A percentile compares a stretch with the other conserved stretches of the same genome.
phyloP scores from a whole-genome alignment of 2,329 filamentous ascomycete genomes.

The Paecilomyces sp. region DNA sequence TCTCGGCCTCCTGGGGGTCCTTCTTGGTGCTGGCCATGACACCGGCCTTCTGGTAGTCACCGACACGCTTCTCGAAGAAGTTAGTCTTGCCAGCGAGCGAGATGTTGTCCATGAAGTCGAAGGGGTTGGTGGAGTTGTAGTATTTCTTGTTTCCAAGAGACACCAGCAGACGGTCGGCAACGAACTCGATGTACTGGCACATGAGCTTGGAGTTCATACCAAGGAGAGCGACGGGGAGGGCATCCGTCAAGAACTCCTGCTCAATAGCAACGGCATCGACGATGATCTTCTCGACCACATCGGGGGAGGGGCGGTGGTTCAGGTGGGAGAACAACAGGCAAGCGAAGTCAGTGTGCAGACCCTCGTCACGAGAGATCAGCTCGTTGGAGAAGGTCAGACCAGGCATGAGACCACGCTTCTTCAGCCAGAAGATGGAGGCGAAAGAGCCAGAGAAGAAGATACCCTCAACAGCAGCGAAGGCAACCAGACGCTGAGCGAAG shows the following conservation, averaged over 20 bases:
- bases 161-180: conserved; percentile 88
- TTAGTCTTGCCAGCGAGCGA: conserved; percentile 98
- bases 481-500: conserved; percentile 90
- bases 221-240: conserved; percentile 82
- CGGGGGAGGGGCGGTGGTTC: conserved; percentile 78
- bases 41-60: conserved; percentile 98
- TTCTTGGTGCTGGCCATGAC: conserved; percentile 92
- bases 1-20: conserved; percentile 45
- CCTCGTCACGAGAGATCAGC: conserved; percentile 98
- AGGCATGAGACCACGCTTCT: conserved; percentile 99
- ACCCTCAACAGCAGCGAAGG: conserved; percentile 95
- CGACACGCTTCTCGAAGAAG: conserved; percentile 99
- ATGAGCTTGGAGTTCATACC: conserved; percentile 97
- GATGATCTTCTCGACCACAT: conserved; percentile 80
- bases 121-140: conserved; percentile 90
- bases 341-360: conserved; percentile 98
- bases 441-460: conserved; percentile 99
- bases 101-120: conserved; percentile 99
- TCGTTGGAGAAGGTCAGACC: conserved; percentile 99
- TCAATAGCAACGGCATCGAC: conserved; percentile 90
- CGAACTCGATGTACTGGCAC: conserved; percentile 99
- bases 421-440: conserved; percentile 99
- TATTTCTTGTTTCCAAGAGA: conserved; percentile 90
- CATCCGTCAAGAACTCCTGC: conserved; percentile 96
- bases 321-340: conserved; percentile 97